A percentile compares a stretch with the other conserved stretches of the same genome.
phyloP scores from a whole-genome alignment of 345 rosid genomes.

The Brassica rapa region DNA sequence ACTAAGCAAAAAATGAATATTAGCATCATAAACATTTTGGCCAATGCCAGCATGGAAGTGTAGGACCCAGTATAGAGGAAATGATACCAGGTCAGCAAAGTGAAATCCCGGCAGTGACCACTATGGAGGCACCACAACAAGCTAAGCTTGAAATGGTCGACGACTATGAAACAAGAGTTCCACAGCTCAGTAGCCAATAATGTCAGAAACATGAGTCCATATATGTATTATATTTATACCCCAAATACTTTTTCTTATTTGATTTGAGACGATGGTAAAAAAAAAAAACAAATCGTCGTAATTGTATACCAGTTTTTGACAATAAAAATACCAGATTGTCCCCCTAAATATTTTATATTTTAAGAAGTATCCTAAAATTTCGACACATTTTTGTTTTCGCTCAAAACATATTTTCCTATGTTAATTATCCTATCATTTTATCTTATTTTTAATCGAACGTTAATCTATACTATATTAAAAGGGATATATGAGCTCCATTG shows the following conservation, averaged over 20 bases:
- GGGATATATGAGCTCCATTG: no score
- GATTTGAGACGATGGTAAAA: background rate
- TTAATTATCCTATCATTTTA: no score
- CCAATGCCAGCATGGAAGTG: constrained; percentile 27
- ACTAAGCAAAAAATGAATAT: background rate
- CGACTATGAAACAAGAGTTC: constrained; percentile 43
- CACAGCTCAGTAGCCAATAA: constrained; percentile 43
- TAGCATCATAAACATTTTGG: background rate
- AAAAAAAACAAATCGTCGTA: background rate
- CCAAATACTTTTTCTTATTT: background rate
- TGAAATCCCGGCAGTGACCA: constrained; percentile 14
- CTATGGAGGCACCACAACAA: constrained; percentile 24
- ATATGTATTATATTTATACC: background rate
- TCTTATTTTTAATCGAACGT: no score
- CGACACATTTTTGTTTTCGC: background rate
- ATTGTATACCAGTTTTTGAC: background rate
- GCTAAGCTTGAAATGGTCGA: constrained; percentile 35
- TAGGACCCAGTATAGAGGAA: constrained; percentile 38
- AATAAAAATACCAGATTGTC: background rate
- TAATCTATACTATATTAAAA: no score
- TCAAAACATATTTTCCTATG: background rate
- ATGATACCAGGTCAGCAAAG: constrained; percentile 36
- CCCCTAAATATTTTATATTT: background rate
- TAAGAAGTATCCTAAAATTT: background rate
- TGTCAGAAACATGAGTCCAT: background rate